Conservation (phyloP, 1,284 basidiomycete genomes). For the Rugiboletus extremiorientalis region DNA sequence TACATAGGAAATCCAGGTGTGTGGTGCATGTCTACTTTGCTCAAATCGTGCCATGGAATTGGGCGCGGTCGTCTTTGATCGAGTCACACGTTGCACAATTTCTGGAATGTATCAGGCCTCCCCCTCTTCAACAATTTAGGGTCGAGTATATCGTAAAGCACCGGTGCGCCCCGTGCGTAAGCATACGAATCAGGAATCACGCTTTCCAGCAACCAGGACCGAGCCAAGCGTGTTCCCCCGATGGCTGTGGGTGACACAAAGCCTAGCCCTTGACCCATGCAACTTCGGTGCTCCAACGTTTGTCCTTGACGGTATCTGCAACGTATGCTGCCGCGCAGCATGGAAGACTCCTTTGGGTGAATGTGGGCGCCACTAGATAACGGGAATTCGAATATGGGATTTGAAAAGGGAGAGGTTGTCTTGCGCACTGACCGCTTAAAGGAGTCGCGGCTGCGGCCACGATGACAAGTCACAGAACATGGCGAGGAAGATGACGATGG, state of each 20-base stretch:
- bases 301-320: slow-evolving; percentile 7
- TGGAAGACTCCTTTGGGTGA: slow-evolving; percentile 22
- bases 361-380: slow-evolving; percentile 34
- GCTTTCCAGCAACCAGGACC: slow-evolving; percentile 19
- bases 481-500: slow-evolving; percentile 7
- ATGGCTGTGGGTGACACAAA: slow-evolving; percentile 18
- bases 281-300: slow-evolving; percentile 16
- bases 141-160: slow-evolving; percentile 21
- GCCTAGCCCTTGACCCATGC: slow-evolving; percentile 32
- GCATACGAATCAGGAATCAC: slow-evolving; percentile 24
- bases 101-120: slow-evolving; percentile 22
- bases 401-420: slow-evolving; percentile 21
- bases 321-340: slow-evolving; percentile 23
- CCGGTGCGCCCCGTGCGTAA: slow-evolving; percentile 17
- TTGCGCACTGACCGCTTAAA: slow-evolving; percentile 5
- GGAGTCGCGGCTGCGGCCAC: slow-evolving; percentile 19
- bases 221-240: background rate
- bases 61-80: slow-evolving; percentile 20
- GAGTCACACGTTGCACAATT: slow-evolving; percentile 29
- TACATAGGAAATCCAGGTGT: slow-evolving; percentile 24
- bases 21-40: slow-evolving; percentile 26
- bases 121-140: slow-evolving; percentile 13
- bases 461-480: slow-evolving; percentile 30
- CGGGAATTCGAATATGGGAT: slow-evolving; percentile 19
- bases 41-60: slow-evolving; percentile 10